Base-by-base conservation (phyloP, 805 yeast genomes). In the Candida schatavii region DNA sequence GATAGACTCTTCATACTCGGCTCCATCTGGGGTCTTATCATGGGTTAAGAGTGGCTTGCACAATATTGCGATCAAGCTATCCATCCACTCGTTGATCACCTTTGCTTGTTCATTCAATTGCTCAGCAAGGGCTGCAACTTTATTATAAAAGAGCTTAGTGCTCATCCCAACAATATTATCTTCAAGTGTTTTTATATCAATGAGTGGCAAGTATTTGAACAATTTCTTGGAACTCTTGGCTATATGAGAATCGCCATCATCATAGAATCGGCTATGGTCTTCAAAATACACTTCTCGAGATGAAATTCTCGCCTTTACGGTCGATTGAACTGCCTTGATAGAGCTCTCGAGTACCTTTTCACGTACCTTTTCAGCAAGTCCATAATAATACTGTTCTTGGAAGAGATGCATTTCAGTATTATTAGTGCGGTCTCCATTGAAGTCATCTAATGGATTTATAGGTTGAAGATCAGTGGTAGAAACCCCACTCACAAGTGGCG, bases 1-100 rank as follows among this genome's bases (percentile, higher is more conserved):
- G 37, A 91, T 66, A 0, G 95, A 81, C 3, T 74, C 75, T 10
- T 78, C 81, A 59, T 90, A 93, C 53, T 89, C 97, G 38, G 80
- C 85, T 11, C 90, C 89, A 40, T 82, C 80, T 2, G 81, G 80
- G n/a, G 62, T 50, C 25, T 62, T 61, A 39, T 80, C 83, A 25
- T 58, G 61, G 3, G 58, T 51, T 30, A 78, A 62, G 5, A 85
- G 67, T 0, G 80, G 80, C n/a, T 66, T 67, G 27, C 65, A 54
- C 37, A 86, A 61, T 11, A 79, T 57, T 2, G 48, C 49, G 3
- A 62, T 51, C 40, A 83, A 56, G 13, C 71, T 65, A 0, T 54
- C 53, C 44, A 79, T 55, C 83, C 85, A 79, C 4, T 55, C 51
- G 49, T 81, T 81, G 14, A 84, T 62, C 3, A 70, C 51, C 3